Base-by-base conservation (phyloP, 108 stramenopile genomes). In the Cyclostephanos tholiformis region DNA sequence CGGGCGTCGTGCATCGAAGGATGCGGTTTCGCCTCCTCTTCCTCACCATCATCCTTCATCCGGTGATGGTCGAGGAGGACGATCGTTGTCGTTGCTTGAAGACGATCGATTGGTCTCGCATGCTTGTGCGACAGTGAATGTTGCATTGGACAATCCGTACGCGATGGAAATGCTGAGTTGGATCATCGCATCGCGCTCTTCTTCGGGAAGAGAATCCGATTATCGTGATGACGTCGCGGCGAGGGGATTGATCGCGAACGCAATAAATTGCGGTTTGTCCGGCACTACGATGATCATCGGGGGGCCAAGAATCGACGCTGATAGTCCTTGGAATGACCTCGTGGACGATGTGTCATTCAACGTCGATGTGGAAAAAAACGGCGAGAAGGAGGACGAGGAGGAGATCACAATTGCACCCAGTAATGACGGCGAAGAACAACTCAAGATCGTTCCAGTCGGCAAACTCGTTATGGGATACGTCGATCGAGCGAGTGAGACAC, bases 81-180 rank as follows among this genome's bases (percentile, higher is more conserved):
- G 4, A 41, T 36, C 36, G 36, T 36, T 36, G 36, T 36, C 36
- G 36, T 36, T 6, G 36, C 19, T 22, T 11, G 27, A 57, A 26
- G 56, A 29, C 13, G 27, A 57, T 12, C 6, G 6, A 38, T 35
- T 6, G n/a, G 59, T 60, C 32, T 65, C 65, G n/a, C 48, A 65
- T 20, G 65, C 46, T 2, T 65, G 65, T 16, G 0, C 25, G 27
- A 23, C 19, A 16, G 65, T 65, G n/a, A 25, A 1, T 2, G 27
- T 14, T 35, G 65, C 65, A 23, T 49, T 65, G 65, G 49, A 14
- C 43, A 65, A 65, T 20, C 65, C 65, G 17, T 65, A 48, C 19
- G 65, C 65, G 49, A 29, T 22, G 50, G 65, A 65, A 6, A 49
- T 65, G 65, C 32, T 65, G 49, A 32, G 22, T 49, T 65, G 65